Evolutionary conservation across 108 stramenopile species (phyloP), one percentile per base, ranked within the genome.

Genomic region (Stephanodiscus minutulus): DNA sequence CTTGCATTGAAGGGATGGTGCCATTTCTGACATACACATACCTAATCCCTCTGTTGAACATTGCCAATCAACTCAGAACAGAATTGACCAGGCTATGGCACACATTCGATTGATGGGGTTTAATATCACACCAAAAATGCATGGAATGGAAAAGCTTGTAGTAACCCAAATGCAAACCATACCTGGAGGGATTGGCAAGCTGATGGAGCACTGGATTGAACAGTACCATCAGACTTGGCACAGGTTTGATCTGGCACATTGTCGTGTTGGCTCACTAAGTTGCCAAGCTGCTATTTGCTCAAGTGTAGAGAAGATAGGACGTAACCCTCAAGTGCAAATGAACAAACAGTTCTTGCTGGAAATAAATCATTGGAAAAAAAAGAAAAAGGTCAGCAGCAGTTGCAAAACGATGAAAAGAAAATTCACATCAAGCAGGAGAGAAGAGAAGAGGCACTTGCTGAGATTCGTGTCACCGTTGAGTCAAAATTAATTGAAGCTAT

Each of bases 181-280:
- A 20, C 22, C 37, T 28, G 41, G 69, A 12, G 58, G 58, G 29
- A 68, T 68, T 21, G 24, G 20, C 20, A 35, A 25, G 36, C 44
- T 68, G 54, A 68, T 68, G 54, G 60, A 71, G 44, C 49, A 71
- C 35, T 71, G 70, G 70, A 49, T 71, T 33, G 70, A 61, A 61
- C 55, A 71, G 17, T 70, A 58, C 35, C 60, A 71, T 53, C 70
- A 71, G 50, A 36, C 31, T 36, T 49, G 70, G 20, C 50, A 52
- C 46, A 39, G 39, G 39, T 11, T 39, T 39, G 39, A 39, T 11
- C 5, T 39, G 39, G 39, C 39, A 9, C 9, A 39, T 39, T 39
- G 39, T 39, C 39, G 39, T 8, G 11, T 39, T 39, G 39, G 11
- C 3, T 39, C 39, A 33, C 31, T 33, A 33, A 33, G 3, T 4